Conservation (phyloP, 2,329 filamentous ascomycete genomes). For the Fusarium nisikadoi region DNA sequence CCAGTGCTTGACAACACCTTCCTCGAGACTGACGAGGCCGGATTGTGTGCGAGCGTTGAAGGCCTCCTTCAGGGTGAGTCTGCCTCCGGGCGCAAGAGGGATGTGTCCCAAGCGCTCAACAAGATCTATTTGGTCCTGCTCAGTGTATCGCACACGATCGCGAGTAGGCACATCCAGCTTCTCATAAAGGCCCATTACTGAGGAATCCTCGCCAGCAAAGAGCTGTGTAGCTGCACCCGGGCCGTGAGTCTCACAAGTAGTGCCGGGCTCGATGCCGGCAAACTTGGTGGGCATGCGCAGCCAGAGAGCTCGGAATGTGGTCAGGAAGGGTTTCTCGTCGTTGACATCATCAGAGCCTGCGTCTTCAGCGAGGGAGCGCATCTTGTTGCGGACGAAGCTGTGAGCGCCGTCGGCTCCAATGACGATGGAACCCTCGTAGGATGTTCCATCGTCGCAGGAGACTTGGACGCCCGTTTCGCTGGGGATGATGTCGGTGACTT, state of each 20-base stretch:
- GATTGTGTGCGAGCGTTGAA: slow-evolving; percentile 39
- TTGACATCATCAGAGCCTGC: slow-evolving; percentile 30
- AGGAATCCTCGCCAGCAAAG: slow-evolving; percentile 27
- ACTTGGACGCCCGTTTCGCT: slow-evolving; percentile 16
- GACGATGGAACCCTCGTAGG: slow-evolving; percentile 33
- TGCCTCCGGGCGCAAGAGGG: slow-evolving; percentile 22
- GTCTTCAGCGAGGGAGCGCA: slow-evolving; percentile 44
- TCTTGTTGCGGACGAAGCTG: slow-evolving; percentile 19
- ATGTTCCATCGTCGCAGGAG: slow-evolving; percentile 32
- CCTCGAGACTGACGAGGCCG: slow-evolving; percentile 50
- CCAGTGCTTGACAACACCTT: slow-evolving; percentile 52
- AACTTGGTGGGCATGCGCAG: slow-evolving; percentile 43
- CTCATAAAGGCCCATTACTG: slow-evolving; percentile 34
- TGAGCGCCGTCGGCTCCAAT: slow-evolving; percentile 39
- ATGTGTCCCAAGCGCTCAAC: slow-evolving; percentile 35
- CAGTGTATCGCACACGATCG: slow-evolving; percentile 22
- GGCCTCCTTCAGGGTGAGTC: slow-evolving; percentile 47
- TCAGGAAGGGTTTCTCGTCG: slow-evolving; percentile 46
- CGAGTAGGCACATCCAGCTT: slow-evolving; percentile 29
- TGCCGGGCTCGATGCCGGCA: slow-evolving; percentile 32
- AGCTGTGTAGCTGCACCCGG: slow-evolving; percentile 28
- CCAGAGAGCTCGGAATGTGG: slow-evolving; percentile 50
- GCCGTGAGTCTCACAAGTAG: slow-evolving; percentile 47
- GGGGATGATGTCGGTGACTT: slow-evolving; percentile 28
- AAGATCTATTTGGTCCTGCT: slow-evolving; percentile 24